Conservation (phyloP, 768 basidiomycete species). For the Phylloporus sp. region DNA sequence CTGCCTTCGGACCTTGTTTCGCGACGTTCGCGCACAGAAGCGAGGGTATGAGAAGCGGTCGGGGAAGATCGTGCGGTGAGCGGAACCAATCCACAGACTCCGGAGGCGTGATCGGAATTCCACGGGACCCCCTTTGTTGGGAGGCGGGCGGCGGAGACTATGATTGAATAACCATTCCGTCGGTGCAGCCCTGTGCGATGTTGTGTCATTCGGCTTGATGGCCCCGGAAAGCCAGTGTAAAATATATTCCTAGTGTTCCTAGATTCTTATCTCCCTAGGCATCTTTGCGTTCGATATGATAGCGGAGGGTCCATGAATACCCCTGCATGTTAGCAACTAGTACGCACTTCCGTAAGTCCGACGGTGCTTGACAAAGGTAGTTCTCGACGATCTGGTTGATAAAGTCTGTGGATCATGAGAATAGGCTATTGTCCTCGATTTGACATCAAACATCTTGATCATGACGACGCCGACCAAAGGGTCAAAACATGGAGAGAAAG, state of each 20-base stretch:
- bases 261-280: neutral
- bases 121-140: constrained; percentile 16
- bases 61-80: constrained; percentile 12
- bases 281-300: neutral
- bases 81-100: neutral
- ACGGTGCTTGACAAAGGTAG: constrained; percentile 8
- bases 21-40: constrained; percentile 16
- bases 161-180: neutral
- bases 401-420: constrained; percentile 5
- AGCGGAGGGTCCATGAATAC: neutral
- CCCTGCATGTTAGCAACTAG: neutral
- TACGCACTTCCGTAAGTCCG: constrained; percentile 7
- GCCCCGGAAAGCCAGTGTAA: neutral
- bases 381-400: constrained; percentile 5
- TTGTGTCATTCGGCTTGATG: neutral
- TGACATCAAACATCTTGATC: constrained; percentile 1
- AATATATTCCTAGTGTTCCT: neutral
- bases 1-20: constrained; percentile 20
- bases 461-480: constrained; percentile 2
- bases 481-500: constrained; percentile 7
- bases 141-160: constrained; percentile 2
- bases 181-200: neutral
- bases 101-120: constrained; percentile 19
- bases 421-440: neutral
- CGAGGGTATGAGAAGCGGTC: constrained; percentile 15